A percentile compares a stretch with the other conserved stretches of the same genome.
Evolutionary conservation across 1,139 yeast genomes (phyloP).

Genomic region (Hansenula lynferdii): DNA sequence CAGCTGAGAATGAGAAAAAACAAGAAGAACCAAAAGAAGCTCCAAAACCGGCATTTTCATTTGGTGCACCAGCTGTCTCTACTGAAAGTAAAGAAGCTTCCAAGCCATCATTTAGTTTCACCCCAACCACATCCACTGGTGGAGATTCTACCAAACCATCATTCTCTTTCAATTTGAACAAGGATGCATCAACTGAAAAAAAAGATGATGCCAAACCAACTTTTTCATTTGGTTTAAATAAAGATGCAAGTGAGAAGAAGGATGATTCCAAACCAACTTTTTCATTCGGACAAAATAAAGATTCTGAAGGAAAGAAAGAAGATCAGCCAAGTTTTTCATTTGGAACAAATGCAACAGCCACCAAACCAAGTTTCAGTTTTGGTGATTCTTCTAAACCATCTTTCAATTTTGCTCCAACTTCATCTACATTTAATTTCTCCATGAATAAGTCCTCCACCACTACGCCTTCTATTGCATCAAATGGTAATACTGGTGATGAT

Average conservation of each 20-base stretch:
- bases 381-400: conserved; percentile 20
- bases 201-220: conserved; percentile 21
- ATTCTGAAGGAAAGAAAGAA: conserved; percentile 5
- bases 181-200: conserved; percentile 12
- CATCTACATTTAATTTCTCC: conserved; percentile 14
- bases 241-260: conserved; percentile 3
- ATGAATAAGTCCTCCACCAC: conserved; percentile 9
- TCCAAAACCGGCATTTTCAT: too few species aligned
- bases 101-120: too few species aligned
- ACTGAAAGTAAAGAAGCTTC: too few species aligned
- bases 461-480: conserved; percentile 1
- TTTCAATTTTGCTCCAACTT: conserved; percentile 21
- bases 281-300: conserved; percentile 23
- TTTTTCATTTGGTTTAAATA: conserved; percentile 22
- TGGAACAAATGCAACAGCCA: conserved; percentile 3
- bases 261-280: conserved; percentile 23
- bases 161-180: conserved; percentile 5
- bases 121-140: too few species aligned
- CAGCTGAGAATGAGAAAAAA: conserved; percentile 2
- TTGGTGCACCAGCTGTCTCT: too few species aligned
- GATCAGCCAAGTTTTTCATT: conserved; percentile 22
- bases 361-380: conserved; percentile 29
- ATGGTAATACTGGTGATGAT: conserved; percentile 7
- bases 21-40: conserved; percentile 5
- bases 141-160: conserved; percentile 10